Conservation (phyloP, 306 rosid species). For the Trichosanthes truncata region DNA sequence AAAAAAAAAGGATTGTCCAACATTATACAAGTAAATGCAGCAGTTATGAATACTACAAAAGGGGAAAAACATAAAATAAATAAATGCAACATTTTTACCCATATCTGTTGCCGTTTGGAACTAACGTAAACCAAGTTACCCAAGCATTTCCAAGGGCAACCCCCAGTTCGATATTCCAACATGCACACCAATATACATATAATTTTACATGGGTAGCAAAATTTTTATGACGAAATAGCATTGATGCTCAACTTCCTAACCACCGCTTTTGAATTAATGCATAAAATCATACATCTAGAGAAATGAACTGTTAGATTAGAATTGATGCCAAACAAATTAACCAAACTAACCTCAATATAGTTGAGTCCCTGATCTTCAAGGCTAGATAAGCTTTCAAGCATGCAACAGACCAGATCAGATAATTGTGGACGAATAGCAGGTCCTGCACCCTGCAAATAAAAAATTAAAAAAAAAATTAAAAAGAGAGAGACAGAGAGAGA, state of each 20-base stretch:
- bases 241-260: neutral
- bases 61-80: neutral
- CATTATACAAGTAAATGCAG: neutral
- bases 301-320: neutral
- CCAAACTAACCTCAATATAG: conserved; percentile 69
- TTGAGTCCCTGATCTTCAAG: conserved; percentile 93
- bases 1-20: neutral
- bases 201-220: neutral
- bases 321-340: conserved; percentile 6
- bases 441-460: conserved; percentile 74
- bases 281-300: neutral
- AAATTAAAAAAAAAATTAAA: neutral
- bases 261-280: neutral
- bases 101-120: neutral
- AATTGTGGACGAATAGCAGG: conserved; percentile 74
- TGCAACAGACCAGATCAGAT: conserved; percentile 88
- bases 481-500: neutral
- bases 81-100: neutral
- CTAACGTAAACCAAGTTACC: neutral
- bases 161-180: neutral
- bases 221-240: neutral
- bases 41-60: neutral
- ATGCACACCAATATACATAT: neutral
- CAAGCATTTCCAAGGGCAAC: too few relatives aligned
- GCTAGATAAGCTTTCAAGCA: conserved; percentile 97